These are phyloP conservation scores for Talaromyces pinophilus DNA, from an alignment of 2,329 filamentous ascomycete genomes.

Conservation along the genomic window DNA sequence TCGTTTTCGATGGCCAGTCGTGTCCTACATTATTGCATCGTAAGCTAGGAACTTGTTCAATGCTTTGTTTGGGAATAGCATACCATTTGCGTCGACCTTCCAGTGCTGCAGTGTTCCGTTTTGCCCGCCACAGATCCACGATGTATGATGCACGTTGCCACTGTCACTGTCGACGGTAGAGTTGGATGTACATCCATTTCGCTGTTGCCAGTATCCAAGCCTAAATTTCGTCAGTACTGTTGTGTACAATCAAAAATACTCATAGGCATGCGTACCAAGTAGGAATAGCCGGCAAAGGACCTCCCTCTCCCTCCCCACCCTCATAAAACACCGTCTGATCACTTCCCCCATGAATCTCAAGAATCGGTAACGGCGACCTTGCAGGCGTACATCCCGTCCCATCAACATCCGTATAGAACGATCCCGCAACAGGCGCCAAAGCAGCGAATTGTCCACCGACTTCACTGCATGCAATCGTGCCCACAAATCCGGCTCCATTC, in stretches of 20 bases:
- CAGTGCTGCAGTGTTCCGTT: slow-evolving; percentile 48
- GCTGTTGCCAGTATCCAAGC: slow-evolving; percentile 43
- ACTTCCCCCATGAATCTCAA: slow-evolving; percentile 54
- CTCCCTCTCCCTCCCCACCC: slow-evolving; percentile 48
- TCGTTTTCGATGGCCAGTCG: slow-evolving; percentile 50
- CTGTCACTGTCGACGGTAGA: slow-evolving; percentile 38
- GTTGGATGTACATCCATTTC: slow-evolving; percentile 42
- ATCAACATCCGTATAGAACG: slow-evolving; percentile 50
- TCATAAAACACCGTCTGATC: slow-evolving; percentile 52
- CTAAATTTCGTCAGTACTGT: slow-evolving; percentile 8
- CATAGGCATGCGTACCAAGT: slow-evolving; percentile 33
- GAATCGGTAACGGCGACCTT: slow-evolving; percentile 46
- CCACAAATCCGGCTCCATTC: slow-evolving; percentile 53
- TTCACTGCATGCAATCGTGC: slow-evolving; percentile 47
- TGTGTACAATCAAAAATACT: too few species aligned
- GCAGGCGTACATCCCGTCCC: slow-evolving; percentile 37
- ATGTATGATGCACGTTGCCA: slow-evolving; percentile 47
- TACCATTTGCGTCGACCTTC: slow-evolving; percentile 48
- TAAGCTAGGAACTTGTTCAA: not conserved
- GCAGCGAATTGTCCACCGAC: slow-evolving; percentile 49
- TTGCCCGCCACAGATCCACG: slow-evolving; percentile 45
- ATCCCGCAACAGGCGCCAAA: slow-evolving; percentile 49
- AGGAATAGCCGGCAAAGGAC: slow-evolving; percentile 49
- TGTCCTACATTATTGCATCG: slow-evolving; percentile 36
- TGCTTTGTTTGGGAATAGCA: slow-evolving; percentile 12